A percentile compares a stretch with the other conserved stretches of the same genome.
phyloP scores from a whole-genome alignment of 768 basidiomycete genomes.

The Lentinula aciculospora region DNA sequence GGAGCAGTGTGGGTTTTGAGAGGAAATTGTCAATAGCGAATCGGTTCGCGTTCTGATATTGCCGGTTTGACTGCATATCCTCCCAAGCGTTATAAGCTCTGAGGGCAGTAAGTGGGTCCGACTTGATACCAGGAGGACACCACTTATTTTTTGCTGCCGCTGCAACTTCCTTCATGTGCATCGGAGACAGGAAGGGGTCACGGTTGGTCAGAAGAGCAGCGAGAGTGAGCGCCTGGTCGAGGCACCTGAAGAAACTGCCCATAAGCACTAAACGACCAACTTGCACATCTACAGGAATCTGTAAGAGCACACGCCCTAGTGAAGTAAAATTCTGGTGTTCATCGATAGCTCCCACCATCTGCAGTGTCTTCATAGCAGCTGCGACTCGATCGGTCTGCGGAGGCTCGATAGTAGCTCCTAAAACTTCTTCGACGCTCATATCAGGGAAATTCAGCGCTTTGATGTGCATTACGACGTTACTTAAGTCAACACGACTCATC shows the following conservation, averaged over 20 bases:
- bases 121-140: conserved; percentile 74
- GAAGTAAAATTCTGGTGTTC: conserved; percentile 71
- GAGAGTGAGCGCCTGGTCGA: conserved; percentile 81
- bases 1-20: conserved; percentile 74
- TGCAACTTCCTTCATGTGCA: conserved; percentile 68
- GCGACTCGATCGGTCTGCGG: conserved; percentile 71
- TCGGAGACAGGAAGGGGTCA: conserved; percentile 85
- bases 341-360: conserved; percentile 87
- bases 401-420: conserved; percentile 82
- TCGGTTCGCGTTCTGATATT: conserved; percentile 59
- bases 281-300: conserved; percentile 85
- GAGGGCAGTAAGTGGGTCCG: conserved; percentile 76
- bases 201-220: conserved; percentile 90
- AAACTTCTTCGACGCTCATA: conserved; percentile 82
- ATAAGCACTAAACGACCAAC: conserved; percentile 87
- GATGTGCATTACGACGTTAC: conserved; percentile 94
- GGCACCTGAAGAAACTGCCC: conserved; percentile 89
- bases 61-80: conserved; percentile 58
- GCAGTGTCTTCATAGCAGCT: conserved; percentile 73
- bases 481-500: conserved; percentile 89
- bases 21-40: conserved; percentile 88
- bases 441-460: conserved; percentile 88
- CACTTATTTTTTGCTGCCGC: conserved; percentile 70
- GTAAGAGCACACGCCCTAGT: conserved; percentile 82
- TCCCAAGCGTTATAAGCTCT: conserved; percentile 83